Percentiles rank a stretch among this genome's conserved stretches.
Evolutionary conservation across 2,329 filamentous ascomycete genomes (phyloP).

Genomic region (Boeremia exigua): DNA sequence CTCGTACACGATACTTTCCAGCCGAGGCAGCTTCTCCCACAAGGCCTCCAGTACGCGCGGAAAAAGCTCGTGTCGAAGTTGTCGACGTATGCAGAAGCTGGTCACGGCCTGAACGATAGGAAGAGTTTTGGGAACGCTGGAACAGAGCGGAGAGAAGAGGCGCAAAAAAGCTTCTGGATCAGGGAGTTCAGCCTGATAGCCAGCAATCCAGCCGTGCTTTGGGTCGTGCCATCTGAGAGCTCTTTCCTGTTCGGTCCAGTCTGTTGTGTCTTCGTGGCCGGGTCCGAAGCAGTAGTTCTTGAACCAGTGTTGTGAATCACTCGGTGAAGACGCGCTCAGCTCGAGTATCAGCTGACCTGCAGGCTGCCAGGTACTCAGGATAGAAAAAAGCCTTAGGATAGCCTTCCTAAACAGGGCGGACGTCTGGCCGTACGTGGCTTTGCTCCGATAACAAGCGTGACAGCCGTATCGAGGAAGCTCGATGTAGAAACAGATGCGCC

Average conservation of each 20-base stretch:
- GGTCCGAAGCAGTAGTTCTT: conserved; percentile 30
- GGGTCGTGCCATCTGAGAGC: conserved; percentile 27
- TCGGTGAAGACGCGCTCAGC: conserved; percentile 30
- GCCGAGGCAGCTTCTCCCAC: conserved; percentile 28
- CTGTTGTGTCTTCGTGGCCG: conserved; percentile 26
- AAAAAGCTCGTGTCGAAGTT: conserved; percentile 26
- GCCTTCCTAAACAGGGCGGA: conserved; percentile 22
- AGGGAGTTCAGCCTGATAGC: conserved; percentile 21
- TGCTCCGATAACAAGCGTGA: conserved; percentile 20
- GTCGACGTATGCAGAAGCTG: conserved; percentile 26
- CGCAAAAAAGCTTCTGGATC: conserved; percentile 19
- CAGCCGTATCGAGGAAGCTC: conserved; percentile 28
- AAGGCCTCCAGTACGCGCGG: conserved; percentile 22
- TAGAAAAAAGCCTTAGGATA: conserved; percentile 27
- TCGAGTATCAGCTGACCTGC: conserved; percentile 25
- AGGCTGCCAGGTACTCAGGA: conserved; percentile 29
- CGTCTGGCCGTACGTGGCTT: conserved; percentile 15
- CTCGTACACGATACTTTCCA: conserved; percentile 29
- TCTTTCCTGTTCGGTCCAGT: conserved; percentile 26
- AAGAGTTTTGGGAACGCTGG: conserved; percentile 20
- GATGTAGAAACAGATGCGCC: conserved; percentile 29
- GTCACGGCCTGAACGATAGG: conserved; percentile 27
- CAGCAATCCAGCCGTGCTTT: conserved; percentile 27
- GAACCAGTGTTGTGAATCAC: conserved; percentile 31
- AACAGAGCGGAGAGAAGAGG: conserved; percentile 25